Evolutionary conservation across 2,329 filamentous ascomycete species (phyloP), one percentile per base, ranked within the genome.

Genomic region (Hymenoscyphus fraxineus): DNA sequence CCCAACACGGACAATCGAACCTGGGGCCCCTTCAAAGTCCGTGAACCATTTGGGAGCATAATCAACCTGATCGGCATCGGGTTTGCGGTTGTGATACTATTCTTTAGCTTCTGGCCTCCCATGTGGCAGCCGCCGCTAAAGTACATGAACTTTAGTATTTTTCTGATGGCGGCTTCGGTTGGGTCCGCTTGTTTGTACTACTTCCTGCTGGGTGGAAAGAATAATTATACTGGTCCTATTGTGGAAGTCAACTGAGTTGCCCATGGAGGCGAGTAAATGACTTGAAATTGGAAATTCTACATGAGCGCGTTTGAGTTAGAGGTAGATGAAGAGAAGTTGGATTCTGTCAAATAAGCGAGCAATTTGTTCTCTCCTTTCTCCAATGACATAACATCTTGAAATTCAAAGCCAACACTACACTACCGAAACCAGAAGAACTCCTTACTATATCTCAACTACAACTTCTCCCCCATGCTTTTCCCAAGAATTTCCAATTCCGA

Each of bases 21-120:
- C 2, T 65, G 59, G 63, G 63, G 63, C 15, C 59, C 63, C 19
- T 68, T 64, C 54, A 47, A 55, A 12, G 60, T 66, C 12, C 61
- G 15, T 4, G 81, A 81, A 3, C 67, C 69, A 13, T 76, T 70
- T 61, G 80, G 81, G 0, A 72, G 78, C 2, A 62, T 74, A 6
- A 66, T 82, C 63, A 82, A 83, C 59, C 44, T 73, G 16, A 77
- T 74, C 58, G 78, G 79, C 0, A 69, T 80, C 3, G 47, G 75
- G 3, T 84, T 80, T 66, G 74, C 82, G 38, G 65, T 77, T 3
- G 74, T 81, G 44, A 75, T 80, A 13, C 77, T 81, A 61, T 76
- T 82, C 67, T 81, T 83, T 67, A 77, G 77, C 40, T 82, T 82
- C 66, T 83, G 81, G 74, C 82, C 82, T 1, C 68, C 75, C 0